A percentile compares a stretch with the other conserved stretches of the same genome.
Conservation (phyloP, 257 asterid species). For the Solanum ossicruentum region DNA sequence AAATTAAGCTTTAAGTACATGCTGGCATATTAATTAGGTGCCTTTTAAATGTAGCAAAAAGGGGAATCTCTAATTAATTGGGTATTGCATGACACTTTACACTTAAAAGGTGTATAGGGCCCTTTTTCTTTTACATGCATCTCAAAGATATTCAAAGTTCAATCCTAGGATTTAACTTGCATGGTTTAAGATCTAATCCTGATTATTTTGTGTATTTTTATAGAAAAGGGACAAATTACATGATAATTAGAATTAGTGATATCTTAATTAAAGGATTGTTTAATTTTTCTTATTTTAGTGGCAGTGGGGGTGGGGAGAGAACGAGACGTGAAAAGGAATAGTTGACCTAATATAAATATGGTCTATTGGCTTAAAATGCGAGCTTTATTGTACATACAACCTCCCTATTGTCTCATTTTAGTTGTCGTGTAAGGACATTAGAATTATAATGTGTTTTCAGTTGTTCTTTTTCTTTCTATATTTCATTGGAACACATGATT, state of each 20-base stretch:
- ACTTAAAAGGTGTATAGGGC: neutral
- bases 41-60: neutral
- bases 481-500: neutral
- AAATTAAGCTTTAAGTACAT: neutral
- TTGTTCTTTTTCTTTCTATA: too few species aligned
- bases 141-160: neutral
- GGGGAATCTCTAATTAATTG: neutral
- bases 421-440: neutral
- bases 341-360: neutral
- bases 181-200: neutral
- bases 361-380: neutral
- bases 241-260: neutral
- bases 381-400: neutral
- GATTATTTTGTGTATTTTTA: neutral
- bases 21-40: neutral
- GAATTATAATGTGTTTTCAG: neutral
- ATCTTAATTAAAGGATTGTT: neutral
- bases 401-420: neutral
- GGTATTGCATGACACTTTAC: neutral
- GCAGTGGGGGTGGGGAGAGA: neutral
- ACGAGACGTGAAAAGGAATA: neutral
- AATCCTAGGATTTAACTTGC: neutral
- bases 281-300: neutral
- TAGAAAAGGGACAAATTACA: neutral
- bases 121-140: neutral